Percentiles rank a stretch among this genome's conserved stretches.
These are phyloP conservation scores for Plectranthus barbatus DNA, from an alignment of 257 asterid genomes.

Conservation along the genomic window DNA sequence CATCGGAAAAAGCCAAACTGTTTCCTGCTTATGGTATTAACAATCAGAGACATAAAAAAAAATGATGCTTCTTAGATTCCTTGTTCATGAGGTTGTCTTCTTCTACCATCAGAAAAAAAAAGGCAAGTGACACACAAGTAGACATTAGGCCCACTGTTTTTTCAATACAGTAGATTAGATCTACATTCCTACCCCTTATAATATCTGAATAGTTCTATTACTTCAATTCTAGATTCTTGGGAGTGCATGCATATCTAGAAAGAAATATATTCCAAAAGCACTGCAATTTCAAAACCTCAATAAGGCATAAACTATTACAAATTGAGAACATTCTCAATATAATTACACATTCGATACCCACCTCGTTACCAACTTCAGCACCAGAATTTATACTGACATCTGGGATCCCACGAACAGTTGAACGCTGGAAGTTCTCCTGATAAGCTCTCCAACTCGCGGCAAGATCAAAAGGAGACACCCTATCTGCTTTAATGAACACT, in stretches of 20 bases:
- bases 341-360: constrained; percentile 11
- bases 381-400: constrained; percentile 75
- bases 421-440: constrained; percentile 86
- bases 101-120: neutral
- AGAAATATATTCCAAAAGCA: neutral
- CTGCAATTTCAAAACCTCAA: neutral
- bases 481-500: constrained; percentile 69
- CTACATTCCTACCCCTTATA: neutral
- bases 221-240: neutral
- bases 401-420: constrained; percentile 91
- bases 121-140: neutral
- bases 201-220: neutral
- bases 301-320: neutral
- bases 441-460: constrained; percentile 99
- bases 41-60: neutral
- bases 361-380: constrained; percentile 44
- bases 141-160: neutral
- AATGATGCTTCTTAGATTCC: constrained; percentile 15
- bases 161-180: neutral
- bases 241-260: neutral
- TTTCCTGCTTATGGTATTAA: neutral
- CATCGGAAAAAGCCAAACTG: neutral
- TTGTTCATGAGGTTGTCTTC: neutral
- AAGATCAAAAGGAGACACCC: constrained; percentile 93
- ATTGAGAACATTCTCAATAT: neutral